Base-by-base conservation (phyloP, 768 basidiomycete species). In the Cystobasidium ongulense region DNA sequence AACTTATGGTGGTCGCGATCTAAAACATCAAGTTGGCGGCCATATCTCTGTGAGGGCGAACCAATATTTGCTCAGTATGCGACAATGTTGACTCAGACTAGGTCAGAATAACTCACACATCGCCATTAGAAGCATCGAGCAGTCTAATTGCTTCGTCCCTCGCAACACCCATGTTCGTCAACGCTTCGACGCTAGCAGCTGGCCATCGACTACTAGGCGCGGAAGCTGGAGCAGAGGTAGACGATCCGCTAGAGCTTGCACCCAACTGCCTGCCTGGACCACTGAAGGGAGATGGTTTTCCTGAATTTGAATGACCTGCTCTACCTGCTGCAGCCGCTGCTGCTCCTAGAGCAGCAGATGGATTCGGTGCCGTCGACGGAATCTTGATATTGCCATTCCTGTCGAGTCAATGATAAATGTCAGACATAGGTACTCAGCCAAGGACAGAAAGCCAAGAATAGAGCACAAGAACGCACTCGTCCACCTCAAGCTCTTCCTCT, bases 101-200 rank as follows among this genome's bases (percentile, higher is more conserved):
- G 62, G 36, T 96, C 92, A 25, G 92, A 7, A 57, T 35, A 3
- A 64, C 66, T 68, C 36, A 68, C 66, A 68, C 83, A 80, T 94
- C 91, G 1, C 95, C 95, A 1, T 87, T 88, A 0, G 91, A 86
- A 2, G 90, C 89, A 17, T 89, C 86, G 74, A 98, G 82, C 54
- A 87, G 84, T 54, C 85, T 85, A 21, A 93, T 86, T 0, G 95
- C 95, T 29, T 87, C 82, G 70, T 92, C 89, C 76, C 90, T 84
- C 35, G 86, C 82, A 11, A 85, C 90, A 1, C 95, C 95, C 0
- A 98, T 84, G 59, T 85, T 86, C 83, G 92, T 86, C 23, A 98
- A 82, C 1, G 86, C 84, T 46, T 82, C 79, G 57, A 98, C 87
- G 27, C 83, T 81, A 15, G 81, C 80, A 78, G 95, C 95, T 1